A percentile compares a stretch with the other conserved stretches of the same genome.
phyloP scores from a whole-genome alignment of 306 rosid species.

The Trifolium pratense region DNA sequence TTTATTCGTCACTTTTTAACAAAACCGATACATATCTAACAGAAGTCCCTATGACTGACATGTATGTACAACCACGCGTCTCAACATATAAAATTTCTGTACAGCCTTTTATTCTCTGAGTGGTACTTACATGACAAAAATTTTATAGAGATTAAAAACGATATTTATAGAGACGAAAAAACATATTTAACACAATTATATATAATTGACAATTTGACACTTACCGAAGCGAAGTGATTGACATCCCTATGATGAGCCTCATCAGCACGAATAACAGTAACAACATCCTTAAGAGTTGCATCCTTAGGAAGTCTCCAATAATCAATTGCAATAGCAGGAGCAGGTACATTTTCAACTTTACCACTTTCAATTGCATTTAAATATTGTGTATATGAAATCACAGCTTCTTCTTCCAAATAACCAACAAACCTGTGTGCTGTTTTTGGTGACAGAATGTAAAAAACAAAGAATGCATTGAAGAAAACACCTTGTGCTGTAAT shows the following conservation, averaged over 20 bases:
- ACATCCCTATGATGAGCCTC: conserved; percentile 84
- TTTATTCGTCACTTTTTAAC: background rate
- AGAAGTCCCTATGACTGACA: background rate
- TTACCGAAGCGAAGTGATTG: conserved; percentile 82
- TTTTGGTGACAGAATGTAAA: conserved; percentile 69
- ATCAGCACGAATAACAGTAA: conserved; percentile 82
- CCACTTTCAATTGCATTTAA: conserved; percentile 65
- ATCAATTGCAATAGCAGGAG: conserved; percentile 84
- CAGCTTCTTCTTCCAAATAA: conserved; percentile 80
- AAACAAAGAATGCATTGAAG: conserved; percentile 72
- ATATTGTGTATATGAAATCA: conserved; percentile 65
- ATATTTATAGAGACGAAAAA: background rate
- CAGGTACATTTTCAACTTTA: conserved; percentile 65
- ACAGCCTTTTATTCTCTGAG: background rate
- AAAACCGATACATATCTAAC: background rate
- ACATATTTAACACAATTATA: background rate
- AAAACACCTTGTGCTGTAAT: conserved; percentile 78
- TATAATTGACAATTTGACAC: conserved; percentile 24
- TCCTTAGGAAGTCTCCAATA: conserved; percentile 81
- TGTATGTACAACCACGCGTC: background rate
- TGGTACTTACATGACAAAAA: background rate
- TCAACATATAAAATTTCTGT: background rate
- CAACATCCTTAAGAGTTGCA: conserved; percentile 70
- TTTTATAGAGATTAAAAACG: background rate
- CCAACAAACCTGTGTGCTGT: conserved; percentile 76